Percentiles rank a stretch among this genome's conserved stretches.
These are phyloP conservation scores for Mycena rosella DNA, from an alignment of 768 basidiomycete species.

Conservation along the genomic window DNA sequence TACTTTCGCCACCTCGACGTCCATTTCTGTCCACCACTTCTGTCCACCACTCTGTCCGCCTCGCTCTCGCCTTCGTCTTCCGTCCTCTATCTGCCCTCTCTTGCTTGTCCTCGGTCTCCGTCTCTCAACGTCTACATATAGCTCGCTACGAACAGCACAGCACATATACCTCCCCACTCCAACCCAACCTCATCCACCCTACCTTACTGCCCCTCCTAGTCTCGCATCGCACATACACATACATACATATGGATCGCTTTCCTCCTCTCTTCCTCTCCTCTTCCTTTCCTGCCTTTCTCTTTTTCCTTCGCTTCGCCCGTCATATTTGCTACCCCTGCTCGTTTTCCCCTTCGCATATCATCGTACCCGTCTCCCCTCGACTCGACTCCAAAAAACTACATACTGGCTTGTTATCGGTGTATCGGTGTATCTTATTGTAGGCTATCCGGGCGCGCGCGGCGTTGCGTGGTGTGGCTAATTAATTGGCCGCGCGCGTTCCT, in stretches of 20 bases:
- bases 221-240: no score
- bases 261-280: neutral
- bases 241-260: neutral
- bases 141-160: no score
- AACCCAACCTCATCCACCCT: neutral
- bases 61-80: no score
- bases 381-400: neutral
- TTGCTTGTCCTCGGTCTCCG: no score
- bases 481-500: neutral
- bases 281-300: neutral
- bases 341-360: no score
- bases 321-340: no score
- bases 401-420: neutral
- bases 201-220: neutral
- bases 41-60: no score
- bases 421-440: slow-evolving; percentile 27
- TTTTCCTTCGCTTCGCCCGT: no score
- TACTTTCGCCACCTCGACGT: neutral
- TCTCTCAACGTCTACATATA: neutral
- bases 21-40: no score
- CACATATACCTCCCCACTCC: neutral
- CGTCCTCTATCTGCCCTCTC: no score
- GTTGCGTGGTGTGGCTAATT: neutral
- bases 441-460: slow-evolving; percentile 22
- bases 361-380: no score